Conservation (phyloP, 129 eudicot species). For the Chrysanthemum seticuspe region DNA sequence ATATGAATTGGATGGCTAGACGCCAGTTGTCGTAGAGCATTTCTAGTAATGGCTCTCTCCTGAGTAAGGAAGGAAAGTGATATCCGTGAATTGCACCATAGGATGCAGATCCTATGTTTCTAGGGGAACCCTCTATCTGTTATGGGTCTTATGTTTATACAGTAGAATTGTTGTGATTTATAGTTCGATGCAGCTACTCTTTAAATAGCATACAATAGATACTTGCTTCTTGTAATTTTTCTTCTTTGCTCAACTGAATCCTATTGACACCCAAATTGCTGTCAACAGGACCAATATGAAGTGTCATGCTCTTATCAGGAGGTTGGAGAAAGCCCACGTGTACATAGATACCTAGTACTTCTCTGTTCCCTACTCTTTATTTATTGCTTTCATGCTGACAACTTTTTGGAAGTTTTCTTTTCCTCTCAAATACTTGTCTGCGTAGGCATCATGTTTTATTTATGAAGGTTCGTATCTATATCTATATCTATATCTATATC, state of each 20-base stretch:
- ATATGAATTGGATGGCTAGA: neutral
- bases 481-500: too few species aligned
- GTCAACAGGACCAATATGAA: conserved; percentile 64
- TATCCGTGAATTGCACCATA: neutral
- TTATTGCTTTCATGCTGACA: conserved; percentile 13
- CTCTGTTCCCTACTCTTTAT: conserved; percentile 24
- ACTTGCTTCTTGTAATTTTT: neutral
- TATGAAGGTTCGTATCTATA: neutral
- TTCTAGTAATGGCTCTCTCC: neutral
- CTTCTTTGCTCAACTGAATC: conserved; percentile 4
- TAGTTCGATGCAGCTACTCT: too few species aligned
- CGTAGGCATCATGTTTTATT: conserved; percentile 7
- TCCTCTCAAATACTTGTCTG: neutral
- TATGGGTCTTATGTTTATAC: too few species aligned
- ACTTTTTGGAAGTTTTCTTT: conserved; percentile 14
- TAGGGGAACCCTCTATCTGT: too few species aligned
- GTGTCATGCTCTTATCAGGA: conserved; percentile 57
- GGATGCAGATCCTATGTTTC: neutral
- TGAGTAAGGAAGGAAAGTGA: neutral
- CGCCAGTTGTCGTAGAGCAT: neutral
- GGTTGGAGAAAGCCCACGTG: conserved; percentile 69
- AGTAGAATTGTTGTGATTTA: too few species aligned
- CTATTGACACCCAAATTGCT: conserved; percentile 23
- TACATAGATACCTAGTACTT: conserved; percentile 71
- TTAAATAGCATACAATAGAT: too few species aligned